A percentile compares a stretch with the other conserved stretches of the same genome.
Conservation (phyloP, 2,329 filamentous ascomycete species). For the Phyllachora maydis region DNA sequence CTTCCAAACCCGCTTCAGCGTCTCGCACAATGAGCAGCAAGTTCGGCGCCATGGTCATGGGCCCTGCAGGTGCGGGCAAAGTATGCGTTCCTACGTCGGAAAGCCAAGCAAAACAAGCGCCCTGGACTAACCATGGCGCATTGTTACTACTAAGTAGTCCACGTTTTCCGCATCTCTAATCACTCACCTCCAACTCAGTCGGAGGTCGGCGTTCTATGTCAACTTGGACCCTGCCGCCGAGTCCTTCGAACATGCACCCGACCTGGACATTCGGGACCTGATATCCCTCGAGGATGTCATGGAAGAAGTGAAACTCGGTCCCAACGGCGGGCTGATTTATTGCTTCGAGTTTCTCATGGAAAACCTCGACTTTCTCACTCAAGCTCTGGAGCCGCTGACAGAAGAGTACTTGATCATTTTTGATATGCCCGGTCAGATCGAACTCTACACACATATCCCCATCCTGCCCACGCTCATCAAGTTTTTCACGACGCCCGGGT, state of each 20-base stretch:
- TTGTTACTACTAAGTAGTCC: too few relatives aligned
- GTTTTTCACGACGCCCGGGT: slow-evolving; percentile 58
- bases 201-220: slow-evolving; percentile 90
- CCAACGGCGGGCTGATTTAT: slow-evolving; percentile 85
- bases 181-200: slow-evolving; percentile 75
- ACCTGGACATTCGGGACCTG: slow-evolving; percentile 88
- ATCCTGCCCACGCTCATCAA: slow-evolving; percentile 71
- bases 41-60: slow-evolving; percentile 89
- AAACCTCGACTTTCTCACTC: slow-evolving; percentile 80
- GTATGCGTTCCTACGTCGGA: slow-evolving; percentile 17
- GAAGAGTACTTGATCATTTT: slow-evolving; percentile 96
- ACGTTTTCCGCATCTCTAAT: slow-evolving; percentile 92
- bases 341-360: slow-evolving; percentile 93
- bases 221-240: slow-evolving; percentile 96
- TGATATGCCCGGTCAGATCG: slow-evolving; percentile 97
- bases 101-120: not conserved
- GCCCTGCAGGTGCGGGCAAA: slow-evolving; percentile 88
- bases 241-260: slow-evolving; percentile 74
- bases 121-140: not conserved
- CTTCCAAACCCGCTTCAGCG: too few relatives aligned
- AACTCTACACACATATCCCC: slow-evolving; percentile 93
- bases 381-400: slow-evolving; percentile 64
- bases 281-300: slow-evolving; percentile 91
- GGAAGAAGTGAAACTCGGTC: slow-evolving; percentile 80
- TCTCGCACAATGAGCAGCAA: slow-evolving; percentile 63